These are phyloP conservation scores for Termitomyces titanicus DNA, from an alignment of 768 basidiomycete genomes.

Conservation along the genomic window DNA sequence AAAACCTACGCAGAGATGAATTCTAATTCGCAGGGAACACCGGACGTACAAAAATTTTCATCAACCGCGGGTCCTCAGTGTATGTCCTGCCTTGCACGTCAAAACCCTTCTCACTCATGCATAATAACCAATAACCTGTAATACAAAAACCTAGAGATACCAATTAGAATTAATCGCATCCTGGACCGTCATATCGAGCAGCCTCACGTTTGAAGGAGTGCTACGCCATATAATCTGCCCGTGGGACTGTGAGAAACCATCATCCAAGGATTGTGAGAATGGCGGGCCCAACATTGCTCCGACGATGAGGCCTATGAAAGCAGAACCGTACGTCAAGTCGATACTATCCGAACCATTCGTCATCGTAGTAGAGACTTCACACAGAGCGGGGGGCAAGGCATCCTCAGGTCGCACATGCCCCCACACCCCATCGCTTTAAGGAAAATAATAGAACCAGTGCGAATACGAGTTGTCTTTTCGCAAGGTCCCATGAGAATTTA, in stretches of 20 bases:
- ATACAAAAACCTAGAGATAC: constrained; percentile 33
- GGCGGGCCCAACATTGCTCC: constrained; percentile 33
- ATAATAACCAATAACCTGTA: constrained; percentile 28
- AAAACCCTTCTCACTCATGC: background rate
- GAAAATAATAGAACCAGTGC: background rate
- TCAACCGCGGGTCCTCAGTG: constrained; percentile 32
- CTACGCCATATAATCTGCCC: constrained; percentile 43
- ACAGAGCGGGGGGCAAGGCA: background rate
- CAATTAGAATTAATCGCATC: background rate
- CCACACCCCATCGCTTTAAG: constrained; percentile 1
- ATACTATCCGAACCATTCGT: constrained; percentile 18
- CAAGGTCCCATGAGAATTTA: constrained; percentile 1
- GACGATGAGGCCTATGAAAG: constrained; percentile 41
- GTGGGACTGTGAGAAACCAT: too few species aligned
- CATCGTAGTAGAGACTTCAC: background rate
- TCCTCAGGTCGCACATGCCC: background rate
- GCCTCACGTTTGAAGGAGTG: constrained; percentile 39
- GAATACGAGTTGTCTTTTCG: constrained; percentile 1
- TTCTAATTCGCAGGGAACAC: background rate
- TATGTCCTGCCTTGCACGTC: constrained; percentile 26
- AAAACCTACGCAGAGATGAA: constrained; percentile 25
- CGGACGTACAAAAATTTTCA: constrained; percentile 36
- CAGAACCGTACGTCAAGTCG: constrained; percentile 39
- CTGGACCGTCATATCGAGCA: constrained; percentile 1
- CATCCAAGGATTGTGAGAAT: constrained; percentile 2